phyloP scores from a whole-genome alignment of 2,329 filamentous ascomycete genomes.

The Apiospora phragmitis region DNA sequence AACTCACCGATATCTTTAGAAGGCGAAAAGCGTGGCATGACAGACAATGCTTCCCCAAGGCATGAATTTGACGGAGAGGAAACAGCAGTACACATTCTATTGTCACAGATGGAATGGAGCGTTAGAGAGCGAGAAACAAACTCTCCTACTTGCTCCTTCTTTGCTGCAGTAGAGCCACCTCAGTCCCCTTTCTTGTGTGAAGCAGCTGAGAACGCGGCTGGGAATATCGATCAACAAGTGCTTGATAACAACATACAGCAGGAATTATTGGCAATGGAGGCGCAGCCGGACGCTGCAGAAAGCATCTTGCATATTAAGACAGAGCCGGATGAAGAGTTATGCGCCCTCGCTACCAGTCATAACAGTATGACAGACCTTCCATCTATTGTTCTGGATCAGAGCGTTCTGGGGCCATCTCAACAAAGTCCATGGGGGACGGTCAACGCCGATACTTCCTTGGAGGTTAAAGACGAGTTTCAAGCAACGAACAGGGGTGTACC shows the following conservation, averaged over 20 bases:
- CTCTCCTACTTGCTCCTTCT: conserved; percentile 2
- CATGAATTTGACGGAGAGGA: conserved; percentile 15
- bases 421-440: neutral
- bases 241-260: neutral
- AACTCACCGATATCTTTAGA: neutral
- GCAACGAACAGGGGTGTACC: neutral
- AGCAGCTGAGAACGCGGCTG: neutral
- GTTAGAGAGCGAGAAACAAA: conserved; percentile 7
- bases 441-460: neutral
- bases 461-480: neutral
- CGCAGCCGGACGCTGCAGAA: neutral
- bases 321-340: neutral
- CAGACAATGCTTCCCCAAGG: neutral
- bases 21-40: neutral
- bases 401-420: neutral
- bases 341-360: neutral
- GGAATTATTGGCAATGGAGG: neutral
- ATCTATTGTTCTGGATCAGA: neutral
- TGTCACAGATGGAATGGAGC: conserved; percentile 20
- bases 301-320: neutral
- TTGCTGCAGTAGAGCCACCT: conserved; percentile 2
- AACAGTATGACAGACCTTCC: neutral
- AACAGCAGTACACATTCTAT: conserved; percentile 15
- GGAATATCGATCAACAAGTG: neutral
- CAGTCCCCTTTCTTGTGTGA: conserved; percentile 2